A percentile compares a stretch with the other conserved stretches of the same genome.
Conservation (phyloP, 176 grass and related monocot species). For the Aegilops speltoides region DNA sequence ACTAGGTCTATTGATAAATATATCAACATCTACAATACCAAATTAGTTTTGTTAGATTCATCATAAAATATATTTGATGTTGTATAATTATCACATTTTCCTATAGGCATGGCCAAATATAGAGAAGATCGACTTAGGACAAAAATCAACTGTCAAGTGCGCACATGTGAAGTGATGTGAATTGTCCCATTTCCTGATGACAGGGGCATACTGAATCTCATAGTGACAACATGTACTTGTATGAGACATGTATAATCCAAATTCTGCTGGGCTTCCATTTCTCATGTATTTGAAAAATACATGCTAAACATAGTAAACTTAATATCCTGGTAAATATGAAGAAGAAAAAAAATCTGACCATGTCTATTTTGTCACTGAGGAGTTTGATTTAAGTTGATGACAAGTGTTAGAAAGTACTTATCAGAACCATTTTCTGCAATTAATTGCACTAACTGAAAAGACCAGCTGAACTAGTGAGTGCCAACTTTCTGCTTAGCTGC, state of each 20-base stretch:
- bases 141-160: neutral
- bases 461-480: neutral
- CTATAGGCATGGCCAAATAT: no score
- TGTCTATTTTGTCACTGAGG: neutral
- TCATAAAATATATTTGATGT: no score
- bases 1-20: no score
- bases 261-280: neutral
- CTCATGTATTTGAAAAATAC: neutral
- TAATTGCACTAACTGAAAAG: neutral
- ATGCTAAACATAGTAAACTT: neutral
- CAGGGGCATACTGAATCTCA: neutral
- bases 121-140: no score
- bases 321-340: conserved; percentile 2
- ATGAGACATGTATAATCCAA: neutral
- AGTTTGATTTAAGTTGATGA: neutral
- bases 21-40: no score
- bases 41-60: no score
- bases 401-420: neutral
- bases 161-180: neutral
- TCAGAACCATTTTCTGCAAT: neutral
- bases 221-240: neutral
- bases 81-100: no score
- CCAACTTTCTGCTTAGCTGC: neutral
- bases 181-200: conserved; percentile 8
- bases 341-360: neutral